Evolutionary conservation across 129 eudicot species (phyloP), one percentile per base, ranked within the genome.

Genomic region (Calendula officinalis): DNA sequence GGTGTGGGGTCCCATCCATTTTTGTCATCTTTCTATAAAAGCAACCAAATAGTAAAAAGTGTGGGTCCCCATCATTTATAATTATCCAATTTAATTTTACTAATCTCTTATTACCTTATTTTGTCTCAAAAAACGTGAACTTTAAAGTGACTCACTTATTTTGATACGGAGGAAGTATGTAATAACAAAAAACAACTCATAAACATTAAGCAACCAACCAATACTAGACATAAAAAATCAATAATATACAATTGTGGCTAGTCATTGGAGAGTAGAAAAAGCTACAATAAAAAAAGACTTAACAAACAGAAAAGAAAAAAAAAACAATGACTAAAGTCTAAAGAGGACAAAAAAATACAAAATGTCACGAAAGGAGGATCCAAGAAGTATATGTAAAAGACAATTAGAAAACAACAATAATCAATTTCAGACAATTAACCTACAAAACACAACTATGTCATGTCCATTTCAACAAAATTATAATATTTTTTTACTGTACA

Each of bases 391-490:
- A 49, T 56, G 59, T 65, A 51, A 13, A 58, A 22, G 64, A 59
- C 64, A 64, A 55, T 40, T 65, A 73, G 60, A 64, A 54, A 70
- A 58, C 59, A 63, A 62, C 44, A 72, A 56, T 6, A 60, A 72
- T 54, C 51, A 71, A 36, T 14, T 17, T 64, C 72, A 56, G 27
- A 38, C 53, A 65, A 65, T 67, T 65, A 73, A 56, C 72, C 78
- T 73, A 70, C 60, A 48, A 1, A 22, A 22, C 30, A 22, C 30
- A 22, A 39, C 75, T 70, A 64, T 73, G 78, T 73, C 72, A 64
- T 73, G 72, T 73, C 78, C 78, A 73, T 63, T 73, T 65, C 33
- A 73, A 65, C 60, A 73, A 65, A 64, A 73, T 65, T 73, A 73
- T 73, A 65, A 67, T 60, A 0, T 22, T 32, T 35, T 58, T 53